Evolutionary conservation across 2,329 filamentous ascomycete species (phyloP).

Genomic region (Emydomyces testavorans): DNA sequence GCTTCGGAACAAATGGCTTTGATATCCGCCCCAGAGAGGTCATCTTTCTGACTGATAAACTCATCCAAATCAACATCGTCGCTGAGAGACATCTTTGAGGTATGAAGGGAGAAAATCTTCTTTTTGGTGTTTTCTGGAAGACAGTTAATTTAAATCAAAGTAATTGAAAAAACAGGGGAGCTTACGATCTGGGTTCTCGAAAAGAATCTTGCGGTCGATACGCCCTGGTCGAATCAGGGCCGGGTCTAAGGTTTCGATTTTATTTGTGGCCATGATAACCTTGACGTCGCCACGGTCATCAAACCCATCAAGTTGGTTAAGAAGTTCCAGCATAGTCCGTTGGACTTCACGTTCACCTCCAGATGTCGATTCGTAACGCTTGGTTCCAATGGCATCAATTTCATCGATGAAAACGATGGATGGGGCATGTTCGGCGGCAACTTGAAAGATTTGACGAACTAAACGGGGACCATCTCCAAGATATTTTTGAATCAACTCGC

Average conservation of each 20-base stretch:
- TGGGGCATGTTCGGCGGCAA: slow-evolving; percentile 88
- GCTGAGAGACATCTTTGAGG: slow-evolving; percentile 94
- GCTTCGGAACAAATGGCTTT: slow-evolving; percentile 98
- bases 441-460: slow-evolving; percentile 81
- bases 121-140: slow-evolving; percentile 66
- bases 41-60: slow-evolving; percentile 97
- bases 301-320: slow-evolving; percentile 97
- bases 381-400: slow-evolving; percentile 97
- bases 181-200: slow-evolving; percentile 59
- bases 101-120: slow-evolving; percentile 98
- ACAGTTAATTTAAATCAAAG: slow-evolving; percentile 1
- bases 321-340: slow-evolving; percentile 93
- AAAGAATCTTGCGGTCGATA: slow-evolving; percentile 94
- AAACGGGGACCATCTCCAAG: slow-evolving; percentile 89
- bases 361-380: slow-evolving; percentile 94
- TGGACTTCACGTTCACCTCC: slow-evolving; percentile 96
- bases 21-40: slow-evolving; percentile 93
- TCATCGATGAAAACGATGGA: slow-evolving; percentile 99
- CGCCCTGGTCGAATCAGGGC: slow-evolving; percentile 91
- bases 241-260: slow-evolving; percentile 95
- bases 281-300: slow-evolving; percentile 98
- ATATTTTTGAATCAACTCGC: slow-evolving; percentile 97
- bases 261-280: slow-evolving; percentile 99
- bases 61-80: slow-evolving; percentile 97
- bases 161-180: slow-evolving; percentile 15